Conservation (phyloP, 2,329 filamentous ascomycete genomes). For the Pseudogymnoascus sp. region DNA sequence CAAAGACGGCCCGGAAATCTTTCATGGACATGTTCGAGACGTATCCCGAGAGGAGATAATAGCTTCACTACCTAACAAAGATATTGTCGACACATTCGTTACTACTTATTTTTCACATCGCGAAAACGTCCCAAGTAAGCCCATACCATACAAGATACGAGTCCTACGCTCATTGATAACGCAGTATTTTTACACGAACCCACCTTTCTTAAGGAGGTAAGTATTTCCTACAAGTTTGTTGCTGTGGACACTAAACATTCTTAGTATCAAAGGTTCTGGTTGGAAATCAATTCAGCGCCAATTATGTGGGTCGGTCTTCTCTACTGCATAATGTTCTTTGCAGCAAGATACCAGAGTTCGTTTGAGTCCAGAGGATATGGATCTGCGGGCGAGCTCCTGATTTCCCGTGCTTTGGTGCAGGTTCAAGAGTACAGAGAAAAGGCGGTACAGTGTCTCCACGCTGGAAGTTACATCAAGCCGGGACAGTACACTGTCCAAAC, state of each 20-base stretch:
- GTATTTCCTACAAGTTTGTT: conserved; percentile 3
- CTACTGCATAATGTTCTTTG: conserved; percentile 24
- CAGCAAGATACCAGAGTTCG: conserved; percentile 29
- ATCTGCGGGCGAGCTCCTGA: conserved; percentile 38
- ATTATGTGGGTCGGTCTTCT: conserved; percentile 48
- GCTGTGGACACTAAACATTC: conserved; percentile 9
- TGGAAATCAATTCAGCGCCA: conserved; percentile 32
- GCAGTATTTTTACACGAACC: conserved; percentile 46
- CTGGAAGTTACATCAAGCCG: conserved; percentile 44
- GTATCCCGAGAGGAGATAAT: conserved; percentile 40
- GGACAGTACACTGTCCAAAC: conserved; percentile 42
- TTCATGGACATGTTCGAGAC: conserved; percentile 15
- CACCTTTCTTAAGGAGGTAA: conserved; percentile 39
- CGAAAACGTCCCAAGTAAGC: conserved; percentile 44
- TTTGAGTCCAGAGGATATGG: conserved; percentile 23
- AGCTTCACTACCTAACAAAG: conserved; percentile 38
- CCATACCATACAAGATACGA: not conserved
- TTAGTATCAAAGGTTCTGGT: not conserved
- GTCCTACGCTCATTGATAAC: not conserved
- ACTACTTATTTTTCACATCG: conserved; percentile 44
- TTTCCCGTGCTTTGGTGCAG: conserved; percentile 38
- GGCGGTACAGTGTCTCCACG: conserved; percentile 44
- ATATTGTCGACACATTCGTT: conserved; percentile 42
- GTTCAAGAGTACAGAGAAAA: conserved; percentile 42
- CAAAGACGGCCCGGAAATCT: conserved; percentile 15